phyloP scores from a whole-genome alignment of 768 basidiomycete species.

The Serendipita sp. region DNA sequence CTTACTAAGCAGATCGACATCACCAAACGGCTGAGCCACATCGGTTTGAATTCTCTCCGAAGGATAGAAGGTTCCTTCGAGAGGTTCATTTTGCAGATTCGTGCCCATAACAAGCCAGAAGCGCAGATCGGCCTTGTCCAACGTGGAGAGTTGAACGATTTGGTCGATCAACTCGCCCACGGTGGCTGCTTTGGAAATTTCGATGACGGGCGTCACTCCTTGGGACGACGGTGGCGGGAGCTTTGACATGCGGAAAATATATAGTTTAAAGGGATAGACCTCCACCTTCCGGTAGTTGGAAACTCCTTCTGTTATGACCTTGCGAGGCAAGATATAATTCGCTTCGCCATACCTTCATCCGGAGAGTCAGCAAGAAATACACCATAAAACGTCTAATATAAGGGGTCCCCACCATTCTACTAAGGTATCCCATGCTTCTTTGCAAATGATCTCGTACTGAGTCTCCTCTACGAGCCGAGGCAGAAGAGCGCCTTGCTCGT shows the following conservation, averaged over 20 bases:
- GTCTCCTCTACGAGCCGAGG: conserved; percentile 33
- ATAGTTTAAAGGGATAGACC: conserved; percentile 51
- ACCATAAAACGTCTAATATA: conserved; percentile 1
- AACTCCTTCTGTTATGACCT: conserved; percentile 46
- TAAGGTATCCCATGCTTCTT: conserved; percentile 53
- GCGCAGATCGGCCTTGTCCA: conserved; percentile 15
- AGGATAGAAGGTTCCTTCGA: conserved; percentile 10
- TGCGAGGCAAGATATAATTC: conserved; percentile 40
- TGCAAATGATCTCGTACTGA: conserved; percentile 63
- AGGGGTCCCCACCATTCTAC: conserved; percentile 42
- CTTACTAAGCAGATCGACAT: conserved; percentile 25
- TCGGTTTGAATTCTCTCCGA: conserved; percentile 7
- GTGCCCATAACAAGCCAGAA: conserved; percentile 11
- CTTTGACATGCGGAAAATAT: conserved; percentile 34
- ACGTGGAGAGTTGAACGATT: conserved; percentile 24
- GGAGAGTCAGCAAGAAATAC: not conserved
- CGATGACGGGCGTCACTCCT: conserved; percentile 22
- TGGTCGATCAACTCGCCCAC: conserved; percentile 29
- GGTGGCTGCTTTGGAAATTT: conserved; percentile 37
- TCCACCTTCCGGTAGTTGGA: conserved; percentile 42
- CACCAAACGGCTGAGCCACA: conserved; percentile 1
- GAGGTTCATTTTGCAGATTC: conserved; percentile 19
- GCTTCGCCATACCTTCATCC: conserved; percentile 54
- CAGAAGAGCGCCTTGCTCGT: conserved; percentile 33
- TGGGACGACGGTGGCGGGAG: conserved; percentile 16